phyloP scores from a whole-genome alignment of 371 early-diverging fungal species.

The Saksenaea vasiformis region DNA sequence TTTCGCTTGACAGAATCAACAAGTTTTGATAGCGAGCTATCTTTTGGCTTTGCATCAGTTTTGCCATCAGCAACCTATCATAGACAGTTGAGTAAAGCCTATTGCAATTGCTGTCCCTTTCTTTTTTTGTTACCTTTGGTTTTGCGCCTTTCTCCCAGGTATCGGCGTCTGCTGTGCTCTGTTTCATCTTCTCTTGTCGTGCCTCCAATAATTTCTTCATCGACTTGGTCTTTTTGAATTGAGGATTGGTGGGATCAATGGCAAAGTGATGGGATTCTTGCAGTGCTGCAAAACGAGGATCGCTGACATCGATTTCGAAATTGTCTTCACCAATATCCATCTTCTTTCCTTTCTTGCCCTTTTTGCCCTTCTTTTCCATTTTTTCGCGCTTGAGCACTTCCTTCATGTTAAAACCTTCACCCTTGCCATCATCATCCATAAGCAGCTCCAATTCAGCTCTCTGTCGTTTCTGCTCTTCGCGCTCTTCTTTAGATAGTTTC shows the following conservation, averaged over 20 bases:
- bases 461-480: constrained; percentile 56
- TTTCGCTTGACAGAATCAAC: constrained; percentile 66
- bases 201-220: constrained; percentile 81
- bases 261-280: constrained; percentile 88
- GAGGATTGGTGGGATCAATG: constrained; percentile 94
- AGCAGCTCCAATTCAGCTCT: constrained; percentile 87
- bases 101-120: neutral
- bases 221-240: constrained; percentile 92
- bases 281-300: constrained; percentile 86
- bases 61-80: neutral
- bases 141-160: constrained; percentile 38
- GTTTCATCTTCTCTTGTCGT: constrained; percentile 62
- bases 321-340: constrained; percentile 66
- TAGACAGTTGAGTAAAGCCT: neutral
- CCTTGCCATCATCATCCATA: constrained; percentile 67
- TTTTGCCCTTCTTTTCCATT: constrained; percentile 72
- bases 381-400: constrained; percentile 90
- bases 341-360: constrained; percentile 56
- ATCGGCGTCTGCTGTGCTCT: constrained; percentile 21
- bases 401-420: constrained; percentile 80
- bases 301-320: constrained; percentile 82
- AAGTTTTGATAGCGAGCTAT: constrained; percentile 47
- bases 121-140: constrained; percentile 6
- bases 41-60: constrained; percentile 20
- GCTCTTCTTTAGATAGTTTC: constrained; percentile 62